phyloP scores from a whole-genome alignment of 2,329 filamentous ascomycete genomes.

The Trichoderma afroharzianum region DNA sequence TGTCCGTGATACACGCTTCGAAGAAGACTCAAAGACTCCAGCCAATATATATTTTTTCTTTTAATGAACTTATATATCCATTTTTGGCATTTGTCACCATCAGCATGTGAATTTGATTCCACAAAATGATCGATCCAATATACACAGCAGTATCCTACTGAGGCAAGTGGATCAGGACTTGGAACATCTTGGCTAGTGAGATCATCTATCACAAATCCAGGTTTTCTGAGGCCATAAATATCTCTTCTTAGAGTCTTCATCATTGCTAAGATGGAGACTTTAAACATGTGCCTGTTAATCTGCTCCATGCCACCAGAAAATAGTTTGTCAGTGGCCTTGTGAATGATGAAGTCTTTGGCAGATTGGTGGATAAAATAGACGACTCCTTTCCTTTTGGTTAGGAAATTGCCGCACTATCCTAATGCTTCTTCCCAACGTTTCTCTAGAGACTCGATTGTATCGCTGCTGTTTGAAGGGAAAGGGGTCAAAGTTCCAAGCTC shows the following conservation, averaged over 20 bases:
- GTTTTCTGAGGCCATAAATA: neutral
- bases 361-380: slow-evolving; percentile 42
- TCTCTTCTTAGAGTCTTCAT: neutral
- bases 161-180: neutral
- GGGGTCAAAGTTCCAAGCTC: neutral
- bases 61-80: neutral
- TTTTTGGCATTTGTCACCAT: neutral
- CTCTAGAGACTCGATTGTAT: neutral
- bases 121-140: neutral
- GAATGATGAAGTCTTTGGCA: slow-evolving; percentile 40
- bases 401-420: slow-evolving; percentile 37
- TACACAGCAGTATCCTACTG: neutral
- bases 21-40: neutral
- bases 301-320: slow-evolving; percentile 28
- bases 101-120: neutral
- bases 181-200: neutral
- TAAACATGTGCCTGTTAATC: slow-evolving; percentile 34
- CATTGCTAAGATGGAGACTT: neutral
- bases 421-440: neutral
- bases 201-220: neutral
- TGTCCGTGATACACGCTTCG: neutral
- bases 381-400: slow-evolving; percentile 29
- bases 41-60: neutral
- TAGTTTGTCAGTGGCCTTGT: slow-evolving; percentile 25
- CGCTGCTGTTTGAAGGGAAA: no score